Evolutionary conservation across 768 basidiomycete species (phyloP).

Genomic region (Rhizopogon sp.): DNA sequence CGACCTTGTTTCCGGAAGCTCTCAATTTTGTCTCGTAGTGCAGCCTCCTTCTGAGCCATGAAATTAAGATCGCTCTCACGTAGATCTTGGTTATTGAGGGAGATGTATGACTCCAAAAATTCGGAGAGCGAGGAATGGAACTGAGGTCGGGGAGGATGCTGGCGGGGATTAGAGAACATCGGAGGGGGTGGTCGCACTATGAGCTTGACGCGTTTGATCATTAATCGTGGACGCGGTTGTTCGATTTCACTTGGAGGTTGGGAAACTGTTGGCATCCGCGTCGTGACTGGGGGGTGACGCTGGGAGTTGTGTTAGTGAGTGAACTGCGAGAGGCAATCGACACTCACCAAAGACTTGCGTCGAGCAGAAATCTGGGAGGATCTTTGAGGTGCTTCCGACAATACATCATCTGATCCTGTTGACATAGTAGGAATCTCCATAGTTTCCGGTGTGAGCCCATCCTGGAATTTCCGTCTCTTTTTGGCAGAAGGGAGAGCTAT

Average conservation of each 20-base stretch:
- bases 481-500: constrained; percentile 14
- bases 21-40: constrained; percentile 38
- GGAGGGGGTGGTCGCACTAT: constrained; percentile 64
- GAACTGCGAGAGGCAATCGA: background rate
- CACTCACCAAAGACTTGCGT: background rate
- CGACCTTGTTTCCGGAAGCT: constrained; percentile 44
- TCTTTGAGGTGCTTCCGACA: background rate
- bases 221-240: background rate
- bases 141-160: constrained; percentile 51
- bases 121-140: constrained; percentile 49
- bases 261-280: too few species aligned
- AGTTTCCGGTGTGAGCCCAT: background rate
- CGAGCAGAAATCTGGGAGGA: background rate
- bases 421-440: background rate
- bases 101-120: constrained; percentile 60
- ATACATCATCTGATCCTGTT: background rate
- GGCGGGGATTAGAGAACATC: constrained; percentile 57
- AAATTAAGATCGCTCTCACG: constrained; percentile 31
- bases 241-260: background rate
- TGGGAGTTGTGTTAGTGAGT: background rate
- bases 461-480: constrained; percentile 23
- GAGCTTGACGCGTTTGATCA: constrained; percentile 58
- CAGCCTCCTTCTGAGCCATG: constrained; percentile 39
- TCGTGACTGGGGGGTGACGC: background rate
- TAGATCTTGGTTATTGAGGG: constrained; percentile 46